These are phyloP conservation scores for Cercospora nicotianae DNA, from an alignment of 2,329 filamentous ascomycete genomes.

Conservation along the genomic window DNA sequence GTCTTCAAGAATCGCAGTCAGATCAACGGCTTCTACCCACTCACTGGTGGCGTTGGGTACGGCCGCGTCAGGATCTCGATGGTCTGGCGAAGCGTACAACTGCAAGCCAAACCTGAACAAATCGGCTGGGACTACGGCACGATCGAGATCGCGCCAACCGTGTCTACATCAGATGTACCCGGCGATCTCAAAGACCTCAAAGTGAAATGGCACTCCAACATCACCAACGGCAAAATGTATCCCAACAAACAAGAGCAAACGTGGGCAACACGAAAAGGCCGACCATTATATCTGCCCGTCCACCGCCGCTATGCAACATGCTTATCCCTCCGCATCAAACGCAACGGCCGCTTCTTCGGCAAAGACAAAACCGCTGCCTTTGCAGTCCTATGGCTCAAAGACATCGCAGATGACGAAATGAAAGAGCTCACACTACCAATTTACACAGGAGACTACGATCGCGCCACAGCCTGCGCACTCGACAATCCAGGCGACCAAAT, in stretches of 20 bases:
- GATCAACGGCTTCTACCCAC: slow-evolving; percentile 64
- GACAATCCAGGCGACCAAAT: slow-evolving; percentile 58
- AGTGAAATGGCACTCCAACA: slow-evolving; percentile 60
- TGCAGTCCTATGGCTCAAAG: slow-evolving; percentile 66
- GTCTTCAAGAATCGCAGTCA: slow-evolving; percentile 65
- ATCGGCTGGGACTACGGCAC: slow-evolving; percentile 73
- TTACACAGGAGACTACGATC: slow-evolving; percentile 65
- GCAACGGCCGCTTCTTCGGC: slow-evolving; percentile 46
- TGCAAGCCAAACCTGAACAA: slow-evolving; percentile 59
- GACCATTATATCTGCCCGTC: slow-evolving; percentile 56
- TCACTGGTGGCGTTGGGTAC: slow-evolving; percentile 71
- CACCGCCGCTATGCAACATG: slow-evolving; percentile 61
- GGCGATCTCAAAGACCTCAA: slow-evolving; percentile 49
- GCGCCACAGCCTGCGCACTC: slow-evolving; percentile 52
- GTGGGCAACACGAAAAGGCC: slow-evolving; percentile 55
- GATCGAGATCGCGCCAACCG: slow-evolving; percentile 59
- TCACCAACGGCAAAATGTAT: slow-evolving; percentile 61
- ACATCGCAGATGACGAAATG: slow-evolving; percentile 68
- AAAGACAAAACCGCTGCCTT: slow-evolving; percentile 61
- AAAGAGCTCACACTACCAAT: slow-evolving; percentile 59
- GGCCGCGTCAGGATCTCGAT: slow-evolving; percentile 68
- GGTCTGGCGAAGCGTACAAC: slow-evolving; percentile 69
- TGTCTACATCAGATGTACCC: slow-evolving; percentile 53
- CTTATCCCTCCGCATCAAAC: slow-evolving; percentile 59
- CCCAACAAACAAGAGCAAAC: slow-evolving; percentile 43